Base-by-base conservation (phyloP, 192 early-diverging fungal genomes). In the Coemansia umbellata region DNA sequence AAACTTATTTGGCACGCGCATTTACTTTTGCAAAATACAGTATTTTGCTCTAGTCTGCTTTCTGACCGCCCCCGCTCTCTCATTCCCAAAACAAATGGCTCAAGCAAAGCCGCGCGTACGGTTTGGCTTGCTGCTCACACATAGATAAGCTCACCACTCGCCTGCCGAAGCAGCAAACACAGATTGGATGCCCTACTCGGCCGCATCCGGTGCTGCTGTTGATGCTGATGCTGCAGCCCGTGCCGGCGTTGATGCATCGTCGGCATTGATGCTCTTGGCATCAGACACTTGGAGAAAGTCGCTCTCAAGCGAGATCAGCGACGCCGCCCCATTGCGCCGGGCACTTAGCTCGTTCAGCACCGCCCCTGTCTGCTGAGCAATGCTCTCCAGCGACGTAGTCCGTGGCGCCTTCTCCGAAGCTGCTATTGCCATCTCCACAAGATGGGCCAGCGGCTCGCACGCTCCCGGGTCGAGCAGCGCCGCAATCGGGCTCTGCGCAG, bases 391-490 rank as follows among this genome's bases (percentile, higher is more conserved):
- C 32, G 81, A 67, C 36, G 85, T 80, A 33, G 67, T 74, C 8
- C 65, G 69, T 19, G 85, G 85, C 21, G 78, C 51, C 22, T 78
- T 75, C 47, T 85, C 82, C 0, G 80, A 74, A 0, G 77, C 82
- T 49, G 78, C 66, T 50, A 91, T 88, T 3, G 85, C 87, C 45
- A 72, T 78, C 52, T 91, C 90, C 8, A 91, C 71, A 14, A 80
- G 69, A 31, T 69, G 74, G 5, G 87, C 88, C 31, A 92, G 63
- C 8, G 74, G 60, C 50, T 82, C 70, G 15, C 88, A 78, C 4
- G 66, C 72, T 21, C 57, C 52, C 5, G 74, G 60, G 42, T 84
- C 81, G 9, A 87, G 63, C 42, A 85, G 55, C 50, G 74, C 65
- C 13, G 74, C 55, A 18, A 83, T 58, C 17, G 68, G 69, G 53